A percentile compares a stretch with the other conserved stretches of the same genome.
phyloP scores from a whole-genome alignment of 495 filamentous ascomycete genomes.

The Terfezia claveryi region DNA sequence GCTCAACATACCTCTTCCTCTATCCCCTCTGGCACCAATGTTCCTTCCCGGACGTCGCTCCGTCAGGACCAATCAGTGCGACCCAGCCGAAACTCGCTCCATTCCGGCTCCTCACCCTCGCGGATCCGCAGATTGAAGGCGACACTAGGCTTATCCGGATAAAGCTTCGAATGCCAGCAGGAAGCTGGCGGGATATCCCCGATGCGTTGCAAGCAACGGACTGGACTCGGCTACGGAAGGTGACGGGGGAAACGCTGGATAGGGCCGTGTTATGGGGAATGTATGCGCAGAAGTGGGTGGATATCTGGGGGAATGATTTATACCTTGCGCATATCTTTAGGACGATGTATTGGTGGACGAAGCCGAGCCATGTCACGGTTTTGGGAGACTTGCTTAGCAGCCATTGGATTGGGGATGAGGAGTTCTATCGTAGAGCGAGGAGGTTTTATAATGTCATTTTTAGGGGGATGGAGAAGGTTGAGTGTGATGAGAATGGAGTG shows the following conservation, averaged over 20 bases:
- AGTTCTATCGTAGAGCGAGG: conserved; percentile 47
- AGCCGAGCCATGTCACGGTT: conserved; percentile 71
- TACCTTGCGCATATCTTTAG: conserved; percentile 88
- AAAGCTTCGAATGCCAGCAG: conserved; percentile 38
- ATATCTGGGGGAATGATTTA: conserved; percentile 80
- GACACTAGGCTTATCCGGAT: conserved; percentile 49
- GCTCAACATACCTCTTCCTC: conserved; percentile 61
- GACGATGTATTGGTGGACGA: conserved; percentile 55
- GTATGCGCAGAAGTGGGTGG: conserved; percentile 46
- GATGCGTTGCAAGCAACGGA: no score
- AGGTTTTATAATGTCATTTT: conserved; percentile 76
- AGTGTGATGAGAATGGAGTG: conserved; percentile 28
- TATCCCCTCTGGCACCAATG: conserved; percentile 70
- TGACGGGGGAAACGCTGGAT: conserved; percentile 12
- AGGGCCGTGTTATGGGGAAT: not conserved
- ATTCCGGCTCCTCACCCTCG: conserved; percentile 75
- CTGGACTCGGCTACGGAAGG: conserved; percentile 21
- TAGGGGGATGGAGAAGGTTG: conserved; percentile 37
- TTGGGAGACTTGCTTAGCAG: conserved; percentile 87
- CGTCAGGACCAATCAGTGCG: conserved; percentile 11
- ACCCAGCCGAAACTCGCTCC: conserved; percentile 31
- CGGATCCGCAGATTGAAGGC: conserved; percentile 88
- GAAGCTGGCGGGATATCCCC: conserved; percentile 25
- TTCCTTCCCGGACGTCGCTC: conserved; percentile 41
- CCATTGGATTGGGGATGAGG: conserved; percentile 74